These are phyloP conservation scores for Aspergillus aculeatus DNA, from an alignment of 2,329 filamentous ascomycete species.

Conservation along the genomic window DNA sequence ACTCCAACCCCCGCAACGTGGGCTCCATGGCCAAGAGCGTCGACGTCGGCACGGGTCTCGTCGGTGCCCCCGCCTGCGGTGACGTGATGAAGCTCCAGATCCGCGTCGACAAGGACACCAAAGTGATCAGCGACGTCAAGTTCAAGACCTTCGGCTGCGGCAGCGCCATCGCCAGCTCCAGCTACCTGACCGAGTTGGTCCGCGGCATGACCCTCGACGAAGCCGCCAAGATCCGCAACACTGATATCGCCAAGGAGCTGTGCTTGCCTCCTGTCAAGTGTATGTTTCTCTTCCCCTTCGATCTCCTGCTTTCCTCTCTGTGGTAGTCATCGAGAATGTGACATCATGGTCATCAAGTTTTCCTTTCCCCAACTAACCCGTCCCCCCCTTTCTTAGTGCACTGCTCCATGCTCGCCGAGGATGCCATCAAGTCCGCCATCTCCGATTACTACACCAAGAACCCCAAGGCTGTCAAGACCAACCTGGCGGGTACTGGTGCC, in stretches of 20 bases:
- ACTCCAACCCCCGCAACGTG: slow-evolving; percentile 66
- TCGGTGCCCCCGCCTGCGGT: slow-evolving; percentile 85
- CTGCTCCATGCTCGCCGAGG: slow-evolving; percentile 89
- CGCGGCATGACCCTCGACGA: slow-evolving; percentile 96
- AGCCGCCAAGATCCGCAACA: slow-evolving; percentile 89
- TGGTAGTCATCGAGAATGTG: background rate
- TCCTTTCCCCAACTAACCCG: slow-evolving; percentile 8
- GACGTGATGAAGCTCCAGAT: slow-evolving; percentile 96
- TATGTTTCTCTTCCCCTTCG: slow-evolving; percentile 47
- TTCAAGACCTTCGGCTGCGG: slow-evolving; percentile 98
- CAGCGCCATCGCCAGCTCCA: slow-evolving; percentile 89
- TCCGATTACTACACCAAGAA: slow-evolving; percentile 91
- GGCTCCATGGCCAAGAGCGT: slow-evolving; percentile 71
- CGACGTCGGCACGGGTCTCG: slow-evolving; percentile 87
- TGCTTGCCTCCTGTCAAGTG: slow-evolving; percentile 87
- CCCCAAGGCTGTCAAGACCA: slow-evolving; percentile 69
- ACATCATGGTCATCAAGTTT: too few species aligned
- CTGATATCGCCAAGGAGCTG: slow-evolving; percentile 95
- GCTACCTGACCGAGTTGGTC: slow-evolving; percentile 91
- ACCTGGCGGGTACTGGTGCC: slow-evolving; percentile 72
- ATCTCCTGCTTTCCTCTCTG: background rate
- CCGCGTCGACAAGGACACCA: slow-evolving; percentile 80
- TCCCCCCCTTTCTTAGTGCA: slow-evolving; percentile 58
- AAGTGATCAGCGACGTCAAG: slow-evolving; percentile 90
- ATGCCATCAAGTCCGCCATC: slow-evolving; percentile 90